Conservation (phyloP, 2,329 filamentous ascomycete species). For the Bipolaris gigantea region DNA sequence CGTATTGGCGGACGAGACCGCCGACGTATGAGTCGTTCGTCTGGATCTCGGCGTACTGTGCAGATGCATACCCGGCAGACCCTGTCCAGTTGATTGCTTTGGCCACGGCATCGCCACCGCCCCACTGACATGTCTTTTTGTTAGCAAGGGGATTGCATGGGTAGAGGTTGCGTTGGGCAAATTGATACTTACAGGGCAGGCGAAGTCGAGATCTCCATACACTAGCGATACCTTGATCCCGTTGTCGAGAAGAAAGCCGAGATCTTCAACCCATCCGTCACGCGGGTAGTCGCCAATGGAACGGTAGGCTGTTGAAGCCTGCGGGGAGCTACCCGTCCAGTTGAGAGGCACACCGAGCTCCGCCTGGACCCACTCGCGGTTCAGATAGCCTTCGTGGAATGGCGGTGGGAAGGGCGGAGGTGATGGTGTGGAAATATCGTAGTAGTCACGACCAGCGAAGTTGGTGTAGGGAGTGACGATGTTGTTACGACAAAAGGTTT, state of each 20-base stretch:
- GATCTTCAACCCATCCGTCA: slow-evolving; percentile 48
- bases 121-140: slow-evolving; percentile 40
- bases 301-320: slow-evolving; percentile 24
- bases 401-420: slow-evolving; percentile 30
- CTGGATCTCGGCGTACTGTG: slow-evolving; percentile 39
- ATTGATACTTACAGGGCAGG: slow-evolving; percentile 8
- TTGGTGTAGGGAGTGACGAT: slow-evolving; percentile 23
- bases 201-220: slow-evolving; percentile 39
- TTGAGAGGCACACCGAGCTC: slow-evolving; percentile 16
- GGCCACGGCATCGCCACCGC: slow-evolving; percentile 45
- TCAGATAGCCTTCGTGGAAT: slow-evolving; percentile 16
- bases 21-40: slow-evolving; percentile 45
- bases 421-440: slow-evolving; percentile 21
- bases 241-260: slow-evolving; percentile 55
- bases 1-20: slow-evolving; percentile 48
- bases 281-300: slow-evolving; percentile 48
- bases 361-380: slow-evolving; percentile 18
- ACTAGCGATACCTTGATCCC: slow-evolving; percentile 26
- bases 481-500: slow-evolving; percentile 46
- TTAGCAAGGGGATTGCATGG: background rate
- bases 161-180: too few species aligned
- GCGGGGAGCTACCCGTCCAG: slow-evolving; percentile 20
- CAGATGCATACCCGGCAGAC: slow-evolving; percentile 25
- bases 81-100: slow-evolving; percentile 45
- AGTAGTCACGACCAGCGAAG: slow-evolving; percentile 23